Base-by-base conservation (phyloP, 371 early-diverging fungal species). In the Sporodiniella umbellata region DNA sequence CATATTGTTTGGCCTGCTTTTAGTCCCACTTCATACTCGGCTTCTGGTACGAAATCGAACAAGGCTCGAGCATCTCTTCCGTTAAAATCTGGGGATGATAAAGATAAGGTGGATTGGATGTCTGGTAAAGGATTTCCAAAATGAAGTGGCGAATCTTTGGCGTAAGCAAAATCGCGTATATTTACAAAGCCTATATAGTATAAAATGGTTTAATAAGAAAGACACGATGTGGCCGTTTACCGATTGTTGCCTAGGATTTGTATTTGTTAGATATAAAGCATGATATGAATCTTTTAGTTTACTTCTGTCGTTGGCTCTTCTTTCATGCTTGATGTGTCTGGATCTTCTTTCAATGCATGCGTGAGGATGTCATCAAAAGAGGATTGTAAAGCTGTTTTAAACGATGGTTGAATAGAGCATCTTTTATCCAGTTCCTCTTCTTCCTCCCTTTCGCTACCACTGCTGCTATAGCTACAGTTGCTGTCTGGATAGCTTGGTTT, bases 31-130 rank as follows among this genome's bases (percentile, higher is more conserved):
- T 89, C 89, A 24, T 68, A 79, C 14, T 80, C 73, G 35, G 83
- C 83, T 54, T 86, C 86, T 22, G 86, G 88, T 26, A 68, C 72
- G 66, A 89, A 89, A 53, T 88, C 87, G 54, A 87, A 89, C n/a
- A 89, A 56, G 14, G 84, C 89, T 44, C 75, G 70, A 26, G 73
- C 85, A 58, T 70, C 67, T 48, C 64, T 72, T 42, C 75, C 77
- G 30, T 56, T 68, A 50, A 58, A 70, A 33, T 73, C 78, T 10
- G 70, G 64, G 1, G 58, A 56, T 44, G 55, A 58, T 38, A 45
- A 56, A 21, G 62, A 70, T 28, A 49, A 51, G 44, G 37, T 47
- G 0, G 60, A 59, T 15, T 45, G 30, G 23, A 54, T 48, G 3
- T 28, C 30, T 19, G 42, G 18, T 10, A 35, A 28, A 14, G 33